Conservation (phyloP, 108 stramenopile genomes). For the Cyclostephanos tholiformis region DNA sequence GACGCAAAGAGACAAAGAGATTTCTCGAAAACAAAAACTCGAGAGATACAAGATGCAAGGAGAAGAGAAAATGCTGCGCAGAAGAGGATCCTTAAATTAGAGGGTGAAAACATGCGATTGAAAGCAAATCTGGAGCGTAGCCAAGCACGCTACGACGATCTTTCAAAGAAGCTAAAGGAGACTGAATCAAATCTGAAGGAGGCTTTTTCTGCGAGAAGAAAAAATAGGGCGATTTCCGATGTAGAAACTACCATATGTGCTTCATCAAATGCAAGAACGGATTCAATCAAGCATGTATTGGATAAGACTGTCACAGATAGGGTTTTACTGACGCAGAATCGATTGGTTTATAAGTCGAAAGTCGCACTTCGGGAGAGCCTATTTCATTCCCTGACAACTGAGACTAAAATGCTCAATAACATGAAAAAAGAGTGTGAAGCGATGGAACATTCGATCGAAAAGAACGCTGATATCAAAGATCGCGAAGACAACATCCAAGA, state of each 20-base stretch:
- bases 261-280: conserved; percentile 46
- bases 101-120: conserved; percentile 67
- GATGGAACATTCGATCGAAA: conserved; percentile 19
- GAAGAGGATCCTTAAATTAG: conserved; percentile 63
- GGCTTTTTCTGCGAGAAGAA: conserved; percentile 58
- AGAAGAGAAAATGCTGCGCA: conserved; percentile 59
- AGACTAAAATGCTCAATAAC: conserved; percentile 59
- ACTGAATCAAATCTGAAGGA: conserved; percentile 77
- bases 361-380: conserved; percentile 63
- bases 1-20: conserved; percentile 61
- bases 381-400: conserved; percentile 61
- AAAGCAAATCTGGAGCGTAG: conserved; percentile 68
- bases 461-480: conserved; percentile 33
- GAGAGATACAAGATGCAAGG: conserved; percentile 68
- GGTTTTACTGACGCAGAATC: conserved; percentile 47
- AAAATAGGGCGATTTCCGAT: conserved; percentile 32
- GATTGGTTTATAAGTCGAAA: conserved; percentile 52
- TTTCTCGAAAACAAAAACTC: conserved; percentile 64
- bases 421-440: conserved; percentile 27
- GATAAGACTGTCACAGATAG: conserved; percentile 61
- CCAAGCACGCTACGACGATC: conserved; percentile 57
- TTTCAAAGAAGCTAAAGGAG: conserved; percentile 75
- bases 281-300: conserved; percentile 65
- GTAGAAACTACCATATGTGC: conserved; percentile 26
- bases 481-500: conserved; percentile 63